Base-by-base conservation (phyloP, 768 basidiomycete species). In the Lanmaoa rubissima region DNA sequence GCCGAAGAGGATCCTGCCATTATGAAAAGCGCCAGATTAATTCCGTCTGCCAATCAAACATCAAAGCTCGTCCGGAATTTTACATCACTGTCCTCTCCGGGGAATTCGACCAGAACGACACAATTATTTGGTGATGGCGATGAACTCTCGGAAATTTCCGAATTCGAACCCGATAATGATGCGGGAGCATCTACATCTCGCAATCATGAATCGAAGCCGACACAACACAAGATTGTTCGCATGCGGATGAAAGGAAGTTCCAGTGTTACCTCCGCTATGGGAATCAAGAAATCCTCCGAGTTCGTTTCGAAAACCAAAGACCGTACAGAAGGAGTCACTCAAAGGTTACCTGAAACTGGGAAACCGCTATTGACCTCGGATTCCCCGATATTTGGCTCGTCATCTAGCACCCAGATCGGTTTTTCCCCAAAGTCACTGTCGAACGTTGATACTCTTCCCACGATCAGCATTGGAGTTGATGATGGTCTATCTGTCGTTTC, bases 101-200 rank as follows among this genome's bases (percentile, higher is more conserved):
- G 40, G 13, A 46, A 58, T 35, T 65, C 36, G 16, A 50, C 41
- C 3, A 16, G 26, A 36, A n/a, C 14, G 34, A 28, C 11, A 12
- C 43, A 12, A 16, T 44, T 58, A n/a, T 63, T 65, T 58, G 64
- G 55, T 19, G 57, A 53, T 50, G 36, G 42, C 47, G 64, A 73
- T 26, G 67, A 66, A 24, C 54, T 70, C 28, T 75, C 74, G 28
- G 71, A 76, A 46, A 62, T 75, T 55, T 75, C 74, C 17, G 67
- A 74, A 39, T 62, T 69, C 45, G 66, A 66, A 51, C 19, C 48
- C 11, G 55, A 69, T 40, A 12, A 40, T 19, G 35, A 39, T 28
- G 4, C 21, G 21, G 10, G 24, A 41, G 17, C n/a, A 44, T 46
- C 58, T 40, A 5, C 31, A 44, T 19, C 48, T 28, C 35, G 46